Base-by-base conservation (phyloP, 1,284 basidiomycete genomes). In the Cutaneotrichosporon cutaneum region DNA sequence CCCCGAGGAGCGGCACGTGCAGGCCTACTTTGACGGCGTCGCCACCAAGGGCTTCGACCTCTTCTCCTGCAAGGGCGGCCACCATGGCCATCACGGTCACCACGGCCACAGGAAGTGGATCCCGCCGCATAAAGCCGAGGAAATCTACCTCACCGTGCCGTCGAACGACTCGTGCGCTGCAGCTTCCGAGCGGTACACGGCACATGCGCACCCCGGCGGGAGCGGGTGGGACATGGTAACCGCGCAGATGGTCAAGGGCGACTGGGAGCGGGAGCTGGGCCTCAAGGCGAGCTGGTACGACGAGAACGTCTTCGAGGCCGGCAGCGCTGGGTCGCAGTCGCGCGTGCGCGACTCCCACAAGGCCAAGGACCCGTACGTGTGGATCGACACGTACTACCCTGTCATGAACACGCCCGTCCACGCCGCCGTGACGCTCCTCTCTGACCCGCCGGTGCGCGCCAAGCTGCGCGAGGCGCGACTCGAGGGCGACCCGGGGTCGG, bases 351-450 rank as follows among this genome's bases (percentile, higher is more conserved):
- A 47, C 45, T 24, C n/a, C 8, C 35, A 11, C 8, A 26, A 32
- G 14, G 32, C 39, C 42, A 51, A 24, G 24, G 67, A 66, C 57
- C 58, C 71, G 35, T 70, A 72, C 59, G 78, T 81, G 2, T 81
- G 78, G 78, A 67, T 81, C 39, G 79, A 81, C 67, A 78, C 76
- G 51, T 94, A 94, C 78, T 92, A 88, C 75, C 91, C 93, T 0
- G 81, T 92, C 42, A 80, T 94, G 80, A 90, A 93, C 77, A 88
- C 85, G 1, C 86, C 89, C 4, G 80, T 88, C 7, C 84, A 87
- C 59, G 81, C 81, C 39, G 68, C 70, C 2, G 69, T 75, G 6
- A 77, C 75, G 0, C 69, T 78, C 4, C 64, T 73, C 39, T 67
- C 73, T 4, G 71, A 75, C 45, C 72, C 74, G 32, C 74, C 74